Base-by-base conservation (phyloP, 228 moss, liverwort and hornwort species). In the Sphagnum fallax region DNA sequence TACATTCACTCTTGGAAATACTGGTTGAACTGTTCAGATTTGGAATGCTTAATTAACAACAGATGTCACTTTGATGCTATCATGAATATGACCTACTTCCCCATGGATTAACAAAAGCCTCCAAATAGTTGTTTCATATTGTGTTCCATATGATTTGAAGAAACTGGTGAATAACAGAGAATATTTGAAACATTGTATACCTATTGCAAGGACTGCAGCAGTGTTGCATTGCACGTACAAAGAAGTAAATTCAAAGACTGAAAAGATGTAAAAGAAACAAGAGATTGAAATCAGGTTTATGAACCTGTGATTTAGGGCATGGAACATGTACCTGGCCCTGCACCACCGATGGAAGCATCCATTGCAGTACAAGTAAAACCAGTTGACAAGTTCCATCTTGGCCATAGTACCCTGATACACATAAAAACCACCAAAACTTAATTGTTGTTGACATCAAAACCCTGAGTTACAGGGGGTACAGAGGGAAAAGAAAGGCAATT, bases 1-100 rank as follows among this genome's bases (percentile, higher is more conserved):
- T 53, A 89, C 91, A 72, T 88, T 82, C 8, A 89, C 58, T 73
- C 95, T 81, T 8, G 92, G 95, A 63, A 90, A 96, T 2, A 88
- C 82, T 50, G 70, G 83, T 61, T 64, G 88, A 9, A 77, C 74
- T 78, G 73, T 83, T 75, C 63, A 66, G 11, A 53, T 50, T 53
- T 60, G 52, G 47, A 61, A n/a, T 8, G 16, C 16, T 64, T 8
- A 16, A 7, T 64, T 16, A 16, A 8, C 9, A 64, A 16, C 63
- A 48, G 47, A 16, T 8, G 47, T 8, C 9, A 16, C 32, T 32
- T 32, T 32, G 16, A 64, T 48, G 47, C 16, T 64, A n/a, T 8
- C 16, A 7, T 7, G 8, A 7, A 8, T 48, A 64, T 2, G 2
- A 7, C 8, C 15, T n/a, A 64, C 47, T n/a, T 8, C 9, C 16